Conservation (phyloP, 345 rosid genomes). For the Pistacia vera region DNA sequence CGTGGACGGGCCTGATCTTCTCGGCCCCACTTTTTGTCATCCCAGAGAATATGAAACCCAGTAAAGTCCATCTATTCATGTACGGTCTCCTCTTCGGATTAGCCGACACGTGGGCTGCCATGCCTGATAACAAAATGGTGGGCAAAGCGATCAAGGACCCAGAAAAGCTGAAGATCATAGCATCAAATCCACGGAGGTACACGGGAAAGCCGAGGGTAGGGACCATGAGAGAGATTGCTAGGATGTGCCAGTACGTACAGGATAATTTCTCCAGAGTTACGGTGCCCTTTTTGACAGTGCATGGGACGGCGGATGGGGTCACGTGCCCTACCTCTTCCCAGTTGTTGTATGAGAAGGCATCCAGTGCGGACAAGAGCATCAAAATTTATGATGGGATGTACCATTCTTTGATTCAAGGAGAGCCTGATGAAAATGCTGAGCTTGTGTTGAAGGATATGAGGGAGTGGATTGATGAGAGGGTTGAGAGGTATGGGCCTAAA, state of each 20-base stretch:
- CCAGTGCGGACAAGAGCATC: constrained; percentile 74
- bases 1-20: constrained; percentile 92
- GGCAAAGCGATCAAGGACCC: constrained; percentile 87
- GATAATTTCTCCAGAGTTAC: constrained; percentile 67
- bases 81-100: constrained; percentile 85
- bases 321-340: constrained; percentile 74
- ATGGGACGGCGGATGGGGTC: constrained; percentile 84
- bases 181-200: constrained; percentile 82
- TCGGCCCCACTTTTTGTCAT: constrained; percentile 95
- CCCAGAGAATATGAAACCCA: constrained; percentile 89
- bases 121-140: constrained; percentile 89
- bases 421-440: constrained; percentile 77
- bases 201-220: constrained; percentile 90
- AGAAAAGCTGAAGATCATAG: constrained; percentile 80
- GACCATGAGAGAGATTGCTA: constrained; percentile 84
- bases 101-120: constrained; percentile 95
- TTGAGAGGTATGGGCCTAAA: constrained; percentile 54
- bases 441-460: constrained; percentile 87
- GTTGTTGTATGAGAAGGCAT: constrained; percentile 76
- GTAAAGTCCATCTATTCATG: constrained; percentile 59
- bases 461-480: constrained; percentile 95
- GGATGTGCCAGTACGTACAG: constrained; percentile 77
- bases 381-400: constrained; percentile 94
- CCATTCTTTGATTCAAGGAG: constrained; percentile 90
- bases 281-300: constrained; percentile 68